A percentile compares a stretch with the other conserved stretches of the same genome.
Evolutionary conservation across 2,329 filamentous ascomycete species (phyloP).

Genomic region (Clonostachys rhizophaga): DNA sequence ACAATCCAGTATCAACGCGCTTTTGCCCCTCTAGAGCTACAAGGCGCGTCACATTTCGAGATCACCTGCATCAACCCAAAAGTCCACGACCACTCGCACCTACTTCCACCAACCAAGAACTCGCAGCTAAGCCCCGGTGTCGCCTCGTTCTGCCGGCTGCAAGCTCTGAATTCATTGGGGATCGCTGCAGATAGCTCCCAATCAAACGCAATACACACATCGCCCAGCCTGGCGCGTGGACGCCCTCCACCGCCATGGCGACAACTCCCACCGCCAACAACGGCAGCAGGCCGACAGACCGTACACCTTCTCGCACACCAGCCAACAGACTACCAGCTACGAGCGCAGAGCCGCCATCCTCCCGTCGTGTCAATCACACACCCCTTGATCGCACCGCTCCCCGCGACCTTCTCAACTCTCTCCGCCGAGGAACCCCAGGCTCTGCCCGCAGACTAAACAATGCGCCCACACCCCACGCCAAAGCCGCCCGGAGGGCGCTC

Average conservation of each 20-base stretch:
- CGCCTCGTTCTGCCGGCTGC: too few relatives aligned
- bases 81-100: too few relatives aligned
- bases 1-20: too few relatives aligned
- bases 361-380: conserved; percentile 32
- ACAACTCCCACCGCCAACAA: neutral
- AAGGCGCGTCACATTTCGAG: too few relatives aligned
- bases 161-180: too few relatives aligned
- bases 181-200: too few relatives aligned
- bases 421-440: conserved; percentile 34
- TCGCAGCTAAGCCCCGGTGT: too few relatives aligned
- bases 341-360: conserved; percentile 28
- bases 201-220: too few relatives aligned
- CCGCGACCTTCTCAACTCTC: conserved; percentile 29
- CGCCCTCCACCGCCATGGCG: neutral
- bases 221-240: neutral
- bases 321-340: conserved; percentile 9
- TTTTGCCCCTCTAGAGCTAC: too few relatives aligned
- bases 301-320: conserved; percentile 12
- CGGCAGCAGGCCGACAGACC: neutral
- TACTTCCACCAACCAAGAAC: too few relatives aligned
- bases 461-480: conserved; percentile 54
- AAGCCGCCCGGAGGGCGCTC: conserved; percentile 53
- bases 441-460: conserved; percentile 35
- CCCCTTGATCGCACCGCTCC: conserved; percentile 30
- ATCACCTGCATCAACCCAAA: too few relatives aligned